Conservation (phyloP, 768 basidiomycete genomes). For the Tulasnella sp. region DNA sequence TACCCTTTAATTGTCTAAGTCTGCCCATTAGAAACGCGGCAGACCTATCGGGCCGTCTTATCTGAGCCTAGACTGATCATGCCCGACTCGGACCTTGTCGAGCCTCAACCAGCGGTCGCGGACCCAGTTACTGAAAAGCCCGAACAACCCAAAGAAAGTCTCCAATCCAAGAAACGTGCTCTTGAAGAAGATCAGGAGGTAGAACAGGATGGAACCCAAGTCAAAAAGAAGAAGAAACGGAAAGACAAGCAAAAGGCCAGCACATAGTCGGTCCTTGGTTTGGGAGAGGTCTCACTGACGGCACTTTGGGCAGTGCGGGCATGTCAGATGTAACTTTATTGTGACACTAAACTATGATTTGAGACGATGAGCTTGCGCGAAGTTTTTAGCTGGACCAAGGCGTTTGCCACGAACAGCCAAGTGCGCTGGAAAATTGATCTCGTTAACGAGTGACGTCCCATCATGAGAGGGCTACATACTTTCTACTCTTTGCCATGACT, state of each 20-base stretch:
- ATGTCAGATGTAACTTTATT: not conserved
- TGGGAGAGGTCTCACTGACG: not conserved
- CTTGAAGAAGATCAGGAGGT: not conserved
- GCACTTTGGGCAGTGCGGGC: not conserved
- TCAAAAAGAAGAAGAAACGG: not conserved
- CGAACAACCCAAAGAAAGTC: not conserved
- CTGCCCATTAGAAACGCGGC: slow-evolving; percentile 51
- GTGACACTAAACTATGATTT: not conserved
- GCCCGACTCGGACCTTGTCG: not conserved
- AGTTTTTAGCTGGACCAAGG: not conserved
- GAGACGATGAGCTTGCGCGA: not conserved
- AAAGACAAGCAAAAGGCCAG: not conserved
- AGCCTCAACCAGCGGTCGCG: not conserved
- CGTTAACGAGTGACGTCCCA: not conserved
- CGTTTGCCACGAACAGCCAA: not conserved
- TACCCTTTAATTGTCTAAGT: not conserved
- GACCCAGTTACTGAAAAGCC: not conserved
- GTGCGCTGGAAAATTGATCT: not conserved
- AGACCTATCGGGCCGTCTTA: slow-evolving; percentile 66
- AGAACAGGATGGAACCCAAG: not conserved
- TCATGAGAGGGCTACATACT: not conserved
- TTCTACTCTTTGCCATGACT: not conserved
- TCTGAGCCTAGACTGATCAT: slow-evolving; percentile 57
- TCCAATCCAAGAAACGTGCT: not conserved
- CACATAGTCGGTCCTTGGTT: not conserved